Percentiles rank a stretch among this genome's conserved stretches.
Evolutionary conservation across 2,329 filamentous ascomycete species (phyloP).

Genomic region (Grosmannia huntii): DNA sequence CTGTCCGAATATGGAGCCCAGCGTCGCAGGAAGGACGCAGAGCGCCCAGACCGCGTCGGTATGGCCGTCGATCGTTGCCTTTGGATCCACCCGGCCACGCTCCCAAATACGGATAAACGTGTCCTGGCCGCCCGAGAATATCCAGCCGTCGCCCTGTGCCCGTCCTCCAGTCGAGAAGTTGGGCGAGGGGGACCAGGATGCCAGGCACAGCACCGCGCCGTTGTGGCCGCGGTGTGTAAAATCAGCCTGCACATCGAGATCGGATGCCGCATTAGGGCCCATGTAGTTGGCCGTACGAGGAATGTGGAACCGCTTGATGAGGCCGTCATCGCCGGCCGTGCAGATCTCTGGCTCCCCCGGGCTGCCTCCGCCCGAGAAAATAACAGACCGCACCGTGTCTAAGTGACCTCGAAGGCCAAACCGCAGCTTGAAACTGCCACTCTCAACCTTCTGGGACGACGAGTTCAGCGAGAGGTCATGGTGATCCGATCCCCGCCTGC

Average conservation of each 20-base stretch:
- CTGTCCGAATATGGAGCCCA: conserved; percentile 68
- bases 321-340: conserved; percentile 87
- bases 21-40: conserved; percentile 76
- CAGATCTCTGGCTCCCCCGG: conserved; percentile 94
- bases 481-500: conserved; percentile 60
- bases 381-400: conserved; percentile 85
- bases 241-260: conserved; percentile 83
- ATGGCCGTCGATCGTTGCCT: conserved; percentile 86
- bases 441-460: conserved; percentile 48
- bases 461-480: conserved; percentile 42
- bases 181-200: conserved; percentile 75
- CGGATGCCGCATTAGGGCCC: conserved; percentile 38
- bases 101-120: conserved; percentile 92
- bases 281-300: conserved; percentile 53
- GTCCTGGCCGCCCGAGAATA: conserved; percentile 95
- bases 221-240: conserved; percentile 92
- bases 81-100: conserved; percentile 83
- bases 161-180: conserved; percentile 84
- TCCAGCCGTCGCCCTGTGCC: conserved; percentile 88
- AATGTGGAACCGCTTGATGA: conserved; percentile 94
- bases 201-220: conserved; percentile 77
- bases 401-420: conserved; percentile 88
- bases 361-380: conserved; percentile 92
- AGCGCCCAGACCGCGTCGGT: conserved; percentile 94
- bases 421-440: conserved; percentile 74